Conservation (phyloP, 768 basidiomycete genomes). For the Zangia roseola region DNA sequence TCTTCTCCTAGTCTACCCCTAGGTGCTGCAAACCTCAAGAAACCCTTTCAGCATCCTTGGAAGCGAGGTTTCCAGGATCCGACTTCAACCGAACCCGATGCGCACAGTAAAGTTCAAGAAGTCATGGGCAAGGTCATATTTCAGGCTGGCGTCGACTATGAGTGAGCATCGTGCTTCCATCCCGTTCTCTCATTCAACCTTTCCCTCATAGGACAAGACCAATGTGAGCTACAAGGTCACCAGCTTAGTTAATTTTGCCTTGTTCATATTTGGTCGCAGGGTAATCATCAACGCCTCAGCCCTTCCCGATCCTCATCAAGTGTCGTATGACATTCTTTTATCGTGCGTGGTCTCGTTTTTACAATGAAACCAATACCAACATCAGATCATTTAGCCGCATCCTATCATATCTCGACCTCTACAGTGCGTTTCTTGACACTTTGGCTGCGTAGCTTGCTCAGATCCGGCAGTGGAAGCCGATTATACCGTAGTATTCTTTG, state of each 20-base stretch:
- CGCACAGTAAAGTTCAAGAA: constrained; percentile 52
- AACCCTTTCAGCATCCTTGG: constrained; percentile 55
- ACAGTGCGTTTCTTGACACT: constrained; percentile 48
- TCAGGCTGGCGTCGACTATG: constrained; percentile 87
- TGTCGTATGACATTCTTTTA: constrained; percentile 76
- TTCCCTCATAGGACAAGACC: constrained; percentile 64
- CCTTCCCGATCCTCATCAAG: constrained; percentile 73
- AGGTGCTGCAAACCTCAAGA: constrained; percentile 23
- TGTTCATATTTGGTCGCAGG: constrained; percentile 43
- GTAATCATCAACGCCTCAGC: constrained; percentile 82
- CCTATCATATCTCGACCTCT: constrained; percentile 75
- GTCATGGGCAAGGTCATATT: constrained; percentile 74
- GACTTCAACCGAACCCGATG: constrained; percentile 27
- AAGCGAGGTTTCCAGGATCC: constrained; percentile 37
- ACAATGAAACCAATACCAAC: constrained; percentile 1
- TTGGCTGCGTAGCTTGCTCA: neutral
- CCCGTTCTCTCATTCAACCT: constrained; percentile 16
- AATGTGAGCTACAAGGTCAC: constrained; percentile 53
- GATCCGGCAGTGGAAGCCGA: constrained; percentile 73
- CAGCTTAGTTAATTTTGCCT: neutral
- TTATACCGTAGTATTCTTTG: constrained; percentile 86
- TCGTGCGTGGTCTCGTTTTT: constrained; percentile 46
- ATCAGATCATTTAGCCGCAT: constrained; percentile 52
- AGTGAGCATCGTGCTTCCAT: constrained; percentile 48
- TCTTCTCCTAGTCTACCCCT: constrained; percentile 46